Percentiles rank a stretch among this genome's conserved stretches.
Evolutionary conservation across 164 flowering plant genomes (phyloP).

Genomic region (Vitis cinerea): DNA sequence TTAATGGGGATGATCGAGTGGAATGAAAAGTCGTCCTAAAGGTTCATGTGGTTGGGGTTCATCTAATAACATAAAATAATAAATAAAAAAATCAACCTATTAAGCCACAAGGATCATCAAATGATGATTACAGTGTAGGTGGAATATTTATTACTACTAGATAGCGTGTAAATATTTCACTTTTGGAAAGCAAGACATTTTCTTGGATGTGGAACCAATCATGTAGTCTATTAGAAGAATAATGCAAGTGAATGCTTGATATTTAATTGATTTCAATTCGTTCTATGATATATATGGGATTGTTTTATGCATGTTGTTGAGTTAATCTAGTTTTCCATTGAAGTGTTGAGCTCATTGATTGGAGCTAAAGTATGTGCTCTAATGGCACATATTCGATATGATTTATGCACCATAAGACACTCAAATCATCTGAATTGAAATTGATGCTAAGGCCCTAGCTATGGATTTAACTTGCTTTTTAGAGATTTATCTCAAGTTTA

Average conservation of each 20-base stretch:
- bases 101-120: conserved; percentile 29
- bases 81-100: conserved; percentile 33
- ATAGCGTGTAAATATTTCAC: conserved; percentile 60
- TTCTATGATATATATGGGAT: too few species aligned
- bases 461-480: too few species aligned
- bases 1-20: conserved; percentile 21
- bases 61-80: conserved; percentile 30
- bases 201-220: conserved; percentile 60
- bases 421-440: too few species aligned
- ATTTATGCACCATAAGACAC: too few species aligned
- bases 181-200: conserved; percentile 68
- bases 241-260: conserved; percentile 24
- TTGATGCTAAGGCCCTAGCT: too few species aligned
- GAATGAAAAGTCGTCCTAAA: conserved; percentile 19
- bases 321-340: too few species aligned
- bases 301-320: too few species aligned
- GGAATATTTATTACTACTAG: conserved; percentile 47
- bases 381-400: too few species aligned
- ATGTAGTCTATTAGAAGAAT: conserved; percentile 63
- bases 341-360: too few species aligned
- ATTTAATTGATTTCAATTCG: too few species aligned
- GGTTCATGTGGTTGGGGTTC: conserved; percentile 34
- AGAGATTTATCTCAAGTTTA: too few species aligned
- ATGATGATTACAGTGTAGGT: conserved; percentile 27
- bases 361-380: too few species aligned